Base-by-base conservation (phyloP, 331 rosid species). In the Quercus tomentella region DNA sequence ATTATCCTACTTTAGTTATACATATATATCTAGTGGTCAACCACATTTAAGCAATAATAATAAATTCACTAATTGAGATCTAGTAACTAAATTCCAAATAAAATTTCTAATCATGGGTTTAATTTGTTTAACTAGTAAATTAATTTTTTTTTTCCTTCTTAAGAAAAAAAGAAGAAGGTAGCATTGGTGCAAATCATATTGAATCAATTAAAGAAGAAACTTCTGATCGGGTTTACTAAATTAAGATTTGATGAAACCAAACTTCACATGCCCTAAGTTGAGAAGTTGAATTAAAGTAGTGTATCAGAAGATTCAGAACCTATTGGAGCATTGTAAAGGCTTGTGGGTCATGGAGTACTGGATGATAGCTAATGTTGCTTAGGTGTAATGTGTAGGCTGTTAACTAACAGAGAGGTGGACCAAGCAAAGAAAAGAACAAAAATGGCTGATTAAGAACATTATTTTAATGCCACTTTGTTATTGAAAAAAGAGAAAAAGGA, bases 331-430 rank as follows among this genome's bases (percentile, higher is more conserved):
- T 35, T 56, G 56, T 41, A 77, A 52, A 77, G 88, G 75, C 66
- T 63, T 73, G 80, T 81, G 89, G 77, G 86, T 61, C 54, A 70
- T 73, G 82, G 82, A 86, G 72, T 62, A 61, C 45, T 73, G 83
- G 75, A 83, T 79, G 79, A 79, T 43, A 76, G 83, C 75, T 72
- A 65, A 61, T 35, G 52, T 63, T 82, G 89, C 91, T 86, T 85
- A 70, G 93, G 87, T 88, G 91, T 79, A 76, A 75, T 86, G 86
- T 84, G 86, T 78, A 82, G 81, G 93, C 70, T 82, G 83, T 81
- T 82, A 86, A 91, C 85, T 74, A 83, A 85, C 86, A 76, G 35
- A 81, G 45, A 80, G 80, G 81, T 80, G 86, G 77, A 82, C 74
- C 76, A 86, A 62, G 74, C 74, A 45, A 83, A 83, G 82, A 90